Evolutionary conservation across 2,329 filamentous ascomycete species (phyloP), one percentile per base, ranked within the genome.

Genomic region (Cercospora zeina): DNA sequence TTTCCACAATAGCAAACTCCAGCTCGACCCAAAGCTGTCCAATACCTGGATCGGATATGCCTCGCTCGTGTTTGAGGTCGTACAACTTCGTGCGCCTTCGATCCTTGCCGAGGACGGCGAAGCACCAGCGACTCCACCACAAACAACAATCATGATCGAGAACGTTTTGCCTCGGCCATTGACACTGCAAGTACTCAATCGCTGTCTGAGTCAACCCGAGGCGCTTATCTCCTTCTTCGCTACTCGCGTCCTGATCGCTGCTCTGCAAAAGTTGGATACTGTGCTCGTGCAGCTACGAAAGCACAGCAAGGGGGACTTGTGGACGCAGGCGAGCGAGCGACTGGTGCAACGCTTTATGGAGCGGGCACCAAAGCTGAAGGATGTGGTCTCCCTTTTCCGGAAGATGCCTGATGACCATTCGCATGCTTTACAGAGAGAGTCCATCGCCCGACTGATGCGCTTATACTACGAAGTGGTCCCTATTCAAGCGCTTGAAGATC

Each of bases 31-130:
- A 0, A 97, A 96, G 72, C 82, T 96, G 4, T 95, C 92, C 2
- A 88, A 92, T 49, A 95, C 92, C 0, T 99, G 95, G 95, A 90
- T 97, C 68, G 93, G 93, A 45, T 96, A 96, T 73, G 91, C 92
- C 0, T 87, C 92, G 0, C 91, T 97, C 65, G 78, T 99, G 4
- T 96, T 96, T 75, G 89, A 89, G 64, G 86, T 88, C 1, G 86
- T 97, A 50, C 84, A 88, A 61, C 79, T 96, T 36, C 86, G 88
- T 1, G 80, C 96, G 1, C 93, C 93, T 1, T 73, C 79, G 27
- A 84, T 84, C 63, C 91, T 93, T 71, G 91, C 91, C 11, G 85
- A 87, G 68, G 81, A 57, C 11, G 57, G 65, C 1, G 65, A 59
- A 45, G 88, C 86, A 65, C 85, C 87, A 24, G 76, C 80, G 16